Conservation (phyloP, 352 stramenopile species). For the Saprolegnia diclina region DNA sequence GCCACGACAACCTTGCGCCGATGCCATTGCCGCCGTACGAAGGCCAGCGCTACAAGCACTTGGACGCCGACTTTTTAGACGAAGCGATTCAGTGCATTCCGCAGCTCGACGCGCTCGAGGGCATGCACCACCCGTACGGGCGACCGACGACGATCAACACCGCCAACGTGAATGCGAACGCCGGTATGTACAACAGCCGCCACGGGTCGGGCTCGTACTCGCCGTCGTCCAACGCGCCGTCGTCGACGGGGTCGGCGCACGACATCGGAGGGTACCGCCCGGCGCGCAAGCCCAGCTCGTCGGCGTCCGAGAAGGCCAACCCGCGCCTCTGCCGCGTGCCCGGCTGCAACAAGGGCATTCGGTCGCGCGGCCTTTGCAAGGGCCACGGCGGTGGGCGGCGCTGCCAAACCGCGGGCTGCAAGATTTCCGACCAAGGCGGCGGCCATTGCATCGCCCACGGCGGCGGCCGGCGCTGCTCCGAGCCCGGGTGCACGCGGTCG, state of each 20-base stretch:
- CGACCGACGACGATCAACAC: background rate
- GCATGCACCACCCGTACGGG: background rate
- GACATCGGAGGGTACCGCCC: background rate
- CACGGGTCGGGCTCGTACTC: background rate
- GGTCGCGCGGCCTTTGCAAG: slow-evolving; percentile 76
- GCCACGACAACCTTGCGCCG: background rate
- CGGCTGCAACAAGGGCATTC: slow-evolving; percentile 71
- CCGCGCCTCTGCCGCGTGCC: slow-evolving; percentile 62
- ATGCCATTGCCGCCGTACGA: slow-evolving; percentile 5
- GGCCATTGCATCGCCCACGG: slow-evolving; percentile 81
- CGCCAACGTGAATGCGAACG: background rate
- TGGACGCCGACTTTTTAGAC: slow-evolving; percentile 22
- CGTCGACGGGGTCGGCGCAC: slow-evolving; percentile 3
- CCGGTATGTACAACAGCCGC: background rate
- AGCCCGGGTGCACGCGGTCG: slow-evolving; percentile 75
- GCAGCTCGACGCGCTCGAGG: slow-evolving; percentile 2
- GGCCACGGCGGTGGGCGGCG: slow-evolving; percentile 72
- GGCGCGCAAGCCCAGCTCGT: background rate
- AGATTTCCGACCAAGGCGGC: slow-evolving; percentile 77
- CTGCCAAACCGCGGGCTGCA: slow-evolving; percentile 72
- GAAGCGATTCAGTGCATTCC: slow-evolving; percentile 27
- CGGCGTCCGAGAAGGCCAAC: background rate
- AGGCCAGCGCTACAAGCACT: slow-evolving; percentile 16
- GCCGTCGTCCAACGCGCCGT: slow-evolving; percentile 15
- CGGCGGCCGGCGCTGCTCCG: slow-evolving; percentile 65